Base-by-base conservation (phyloP, 768 basidiomycete genomes). In the Dacryopinax primogenitus region DNA sequence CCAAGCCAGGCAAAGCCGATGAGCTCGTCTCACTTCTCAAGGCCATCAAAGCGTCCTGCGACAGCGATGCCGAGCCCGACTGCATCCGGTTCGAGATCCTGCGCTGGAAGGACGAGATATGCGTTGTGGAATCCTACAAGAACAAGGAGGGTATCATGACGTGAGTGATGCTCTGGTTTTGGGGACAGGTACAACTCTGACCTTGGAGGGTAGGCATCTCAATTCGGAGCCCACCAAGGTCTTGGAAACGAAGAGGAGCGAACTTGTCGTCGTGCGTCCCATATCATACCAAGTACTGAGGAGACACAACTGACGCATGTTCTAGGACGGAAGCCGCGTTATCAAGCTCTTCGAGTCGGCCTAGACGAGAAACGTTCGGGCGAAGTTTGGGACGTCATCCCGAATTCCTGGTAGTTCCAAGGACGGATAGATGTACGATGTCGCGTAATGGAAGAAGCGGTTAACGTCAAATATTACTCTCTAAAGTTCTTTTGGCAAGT, bases 41-140 rank as follows among this genome's bases (percentile, higher is more conserved):
- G 51, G 51, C 13, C 21, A 30, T 58, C 51, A 13, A 58, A 21
- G 51, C 51, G 3, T 58, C 51, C 26, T 58, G 51, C 51, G 13
- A 58, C 51, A 58, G 51, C 51, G 51, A 58, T 58, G 51, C 51
- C 13, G 51, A 58, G 51, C 51, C 51, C 26, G 51, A 18, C 51
- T 58, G 51, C 51, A 15, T 32, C 26, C 26, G 26, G 11, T 58
- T 28, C 51, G 51, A 58, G 23, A 30, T 58, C 51, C 23, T 58
- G 26, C 12, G 51, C 26, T 58, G 11, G 26, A 30, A 32, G 13
- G 13, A 58, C 26, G 13, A 58, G 51, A 58, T 58, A 7, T 58
- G 51, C 26, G 51, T 58, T 30, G 51, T 58, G 51, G 51, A 58
- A 30, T 28, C 9, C 15, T 58, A 58, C 51, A 18, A 13, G 23